Conservation (phyloP, 352 stramenopile species). For the Globisporangium apiculatum region DNA sequence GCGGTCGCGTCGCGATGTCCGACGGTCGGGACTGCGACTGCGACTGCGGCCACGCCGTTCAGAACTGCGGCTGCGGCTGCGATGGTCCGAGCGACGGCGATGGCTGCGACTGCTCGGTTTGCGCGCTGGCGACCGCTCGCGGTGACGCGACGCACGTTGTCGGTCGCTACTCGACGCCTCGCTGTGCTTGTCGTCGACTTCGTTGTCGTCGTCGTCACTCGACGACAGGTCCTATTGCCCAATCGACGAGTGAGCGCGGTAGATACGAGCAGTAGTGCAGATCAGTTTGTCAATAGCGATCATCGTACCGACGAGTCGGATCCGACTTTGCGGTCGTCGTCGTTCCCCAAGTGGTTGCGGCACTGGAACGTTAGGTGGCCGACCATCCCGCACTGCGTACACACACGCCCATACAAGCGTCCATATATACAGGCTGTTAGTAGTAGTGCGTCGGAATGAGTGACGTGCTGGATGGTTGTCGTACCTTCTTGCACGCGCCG, state of each 20-base stretch:
- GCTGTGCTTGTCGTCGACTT: slow-evolving; percentile 11
- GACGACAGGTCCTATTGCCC: slow-evolving; percentile 20
- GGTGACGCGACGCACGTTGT: background rate
- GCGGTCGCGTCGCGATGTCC: slow-evolving; percentile 4
- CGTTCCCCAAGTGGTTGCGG: slow-evolving; percentile 61
- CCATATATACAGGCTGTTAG: too few relatives aligned
- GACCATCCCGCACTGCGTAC: slow-evolving; percentile 76
- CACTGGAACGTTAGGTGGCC: slow-evolving; percentile 91
- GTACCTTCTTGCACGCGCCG: slow-evolving; percentile 80
- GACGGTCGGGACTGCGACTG: slow-evolving; percentile 16
- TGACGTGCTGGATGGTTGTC: background rate
- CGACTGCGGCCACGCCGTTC: slow-evolving; percentile 22
- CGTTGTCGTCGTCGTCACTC: slow-evolving; percentile 26
- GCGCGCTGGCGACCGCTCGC: slow-evolving; percentile 8
- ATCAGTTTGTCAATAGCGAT: background rate
- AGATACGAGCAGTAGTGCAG: too few relatives aligned
- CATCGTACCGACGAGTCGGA: slow-evolving; percentile 14
- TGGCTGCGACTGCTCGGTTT: background rate
- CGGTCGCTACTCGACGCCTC: background rate
- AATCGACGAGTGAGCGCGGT: background rate
- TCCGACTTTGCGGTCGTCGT: slow-evolving; percentile 27
- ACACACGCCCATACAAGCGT: background rate
- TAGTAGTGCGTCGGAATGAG: too few relatives aligned
- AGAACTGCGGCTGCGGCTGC: slow-evolving; percentile 9
- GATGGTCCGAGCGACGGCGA: background rate